These are phyloP conservation scores for Microdochium nivale DNA, from an alignment of 2,329 filamentous ascomycete species.

Conservation along the genomic window DNA sequence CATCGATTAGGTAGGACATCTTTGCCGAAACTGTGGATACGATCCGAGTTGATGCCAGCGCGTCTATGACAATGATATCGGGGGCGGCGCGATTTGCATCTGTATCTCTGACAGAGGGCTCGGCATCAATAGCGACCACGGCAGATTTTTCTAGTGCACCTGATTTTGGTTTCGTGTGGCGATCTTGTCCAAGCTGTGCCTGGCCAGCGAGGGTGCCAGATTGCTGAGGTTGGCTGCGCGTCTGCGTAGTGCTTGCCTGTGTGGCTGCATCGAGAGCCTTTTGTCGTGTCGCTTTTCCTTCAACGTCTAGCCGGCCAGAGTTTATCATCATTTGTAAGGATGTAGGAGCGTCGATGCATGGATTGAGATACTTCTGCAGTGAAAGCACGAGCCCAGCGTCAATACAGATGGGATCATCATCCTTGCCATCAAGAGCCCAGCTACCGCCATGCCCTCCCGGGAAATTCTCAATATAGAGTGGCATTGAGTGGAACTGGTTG, in stretches of 20 bases:
- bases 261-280: conserved; percentile 16
- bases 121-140: not conserved
- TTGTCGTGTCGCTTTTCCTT: conserved; percentile 26
- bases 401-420: conserved; percentile 35
- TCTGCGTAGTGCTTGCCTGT: not conserved
- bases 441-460: conserved; percentile 48
- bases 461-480: conserved; percentile 61
- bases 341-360: conserved; percentile 31
- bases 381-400: conserved; percentile 39
- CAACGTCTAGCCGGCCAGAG: conserved; percentile 30
- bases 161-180: conserved; percentile 14
- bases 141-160: conserved; percentile 6
- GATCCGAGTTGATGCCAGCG: conserved; percentile 52
- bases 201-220: conserved; percentile 15
- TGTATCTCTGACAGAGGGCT: conserved; percentile 18
- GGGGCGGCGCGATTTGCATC: not conserved
- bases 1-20: conserved; percentile 73
- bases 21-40: conserved; percentile 82
- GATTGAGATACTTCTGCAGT: conserved; percentile 43
- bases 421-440: conserved; percentile 60
- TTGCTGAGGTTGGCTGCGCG: conserved; percentile 4
- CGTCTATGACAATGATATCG: conserved; percentile 34
- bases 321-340: conserved; percentile 39
- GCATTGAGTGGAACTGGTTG: conserved; percentile 67
- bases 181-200: conserved; percentile 15